Evolutionary conservation across 192 early-diverging fungal genomes (phyloP).

Genomic region (Phycomyces blakesleeanus): DNA sequence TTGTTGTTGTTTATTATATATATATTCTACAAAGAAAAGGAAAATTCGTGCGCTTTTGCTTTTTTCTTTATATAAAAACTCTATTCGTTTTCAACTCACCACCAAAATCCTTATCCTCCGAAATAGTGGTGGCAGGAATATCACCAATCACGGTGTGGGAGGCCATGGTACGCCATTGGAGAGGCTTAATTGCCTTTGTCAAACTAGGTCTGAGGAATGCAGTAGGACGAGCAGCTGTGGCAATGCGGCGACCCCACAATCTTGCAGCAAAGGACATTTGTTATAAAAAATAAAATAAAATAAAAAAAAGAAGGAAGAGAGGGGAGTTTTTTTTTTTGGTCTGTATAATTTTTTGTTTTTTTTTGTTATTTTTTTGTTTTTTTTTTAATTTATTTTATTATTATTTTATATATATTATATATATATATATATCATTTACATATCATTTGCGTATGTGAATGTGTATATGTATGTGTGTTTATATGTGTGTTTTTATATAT

Average conservation of each 20-base stretch:
- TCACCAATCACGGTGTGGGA: constrained; percentile 12
- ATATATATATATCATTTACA: no score
- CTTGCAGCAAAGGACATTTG: constrained; percentile 34
- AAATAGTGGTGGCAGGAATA: constrained; percentile 29
- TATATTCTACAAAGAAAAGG: no score
- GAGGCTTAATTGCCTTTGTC: constrained; percentile 11
- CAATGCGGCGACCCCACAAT: constrained; percentile 31
- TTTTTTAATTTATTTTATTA: no score
- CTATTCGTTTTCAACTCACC: constrained; percentile 15
- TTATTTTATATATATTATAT: no score
- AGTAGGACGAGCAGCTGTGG: constrained; percentile 14
- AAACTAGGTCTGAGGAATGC: constrained; percentile 1
- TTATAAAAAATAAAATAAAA: not conserved
- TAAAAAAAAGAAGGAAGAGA: constrained; percentile 12
- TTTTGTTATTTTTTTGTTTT: no score
- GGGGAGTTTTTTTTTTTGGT: constrained; percentile 5
- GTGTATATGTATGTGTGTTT: not conserved
- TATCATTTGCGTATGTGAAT: not conserved
- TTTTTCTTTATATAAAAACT: no score
- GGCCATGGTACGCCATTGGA: constrained; percentile 31
- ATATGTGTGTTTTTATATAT: not conserved
- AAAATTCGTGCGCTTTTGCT: no score
- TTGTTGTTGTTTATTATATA: no score
- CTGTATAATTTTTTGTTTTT: not conserved
- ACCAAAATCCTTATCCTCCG: constrained; percentile 28